Percentiles rank a stretch among this genome's conserved stretches.
phyloP scores from a whole-genome alignment of 768 basidiomycete genomes.

The Sutorius australiensis region DNA sequence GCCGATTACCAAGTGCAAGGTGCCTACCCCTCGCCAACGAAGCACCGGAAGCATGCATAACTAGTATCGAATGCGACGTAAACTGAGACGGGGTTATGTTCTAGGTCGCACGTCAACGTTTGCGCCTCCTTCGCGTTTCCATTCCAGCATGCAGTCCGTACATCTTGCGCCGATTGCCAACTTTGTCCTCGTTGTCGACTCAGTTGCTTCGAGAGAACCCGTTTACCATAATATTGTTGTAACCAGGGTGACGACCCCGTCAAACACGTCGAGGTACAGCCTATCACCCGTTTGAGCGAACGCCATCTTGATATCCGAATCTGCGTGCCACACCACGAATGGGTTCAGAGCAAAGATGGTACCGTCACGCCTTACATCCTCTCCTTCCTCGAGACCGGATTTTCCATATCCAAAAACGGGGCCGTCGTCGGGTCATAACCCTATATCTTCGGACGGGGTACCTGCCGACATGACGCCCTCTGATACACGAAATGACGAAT shows the following conservation, averaged over 20 bases:
- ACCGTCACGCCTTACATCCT: background rate
- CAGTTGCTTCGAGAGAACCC: background rate
- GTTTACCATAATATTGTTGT: conserved; percentile 14
- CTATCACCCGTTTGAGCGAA: background rate
- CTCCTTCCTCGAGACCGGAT: background rate
- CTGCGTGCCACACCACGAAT: background rate
- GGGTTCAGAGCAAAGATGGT: background rate
- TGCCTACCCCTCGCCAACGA: background rate
- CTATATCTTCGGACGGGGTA: conserved; percentile 8
- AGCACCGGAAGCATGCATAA: background rate
- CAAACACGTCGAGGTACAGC: background rate
- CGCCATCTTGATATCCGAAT: background rate
- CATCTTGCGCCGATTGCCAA: background rate
- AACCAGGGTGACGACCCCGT: conserved; percentile 8
- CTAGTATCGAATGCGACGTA: background rate
- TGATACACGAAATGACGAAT: background rate
- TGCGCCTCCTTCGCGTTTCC: background rate
- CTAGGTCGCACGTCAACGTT: background rate
- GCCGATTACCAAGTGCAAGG: background rate
- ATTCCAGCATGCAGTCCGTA: background rate
- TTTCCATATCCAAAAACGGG: background rate
- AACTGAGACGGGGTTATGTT: background rate
- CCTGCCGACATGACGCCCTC: background rate
- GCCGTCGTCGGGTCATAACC: background rate
- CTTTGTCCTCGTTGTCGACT: background rate